Base-by-base conservation (phyloP, 2,329 filamentous ascomycete genomes). In the Beauveria scarabaeidicola region DNA sequence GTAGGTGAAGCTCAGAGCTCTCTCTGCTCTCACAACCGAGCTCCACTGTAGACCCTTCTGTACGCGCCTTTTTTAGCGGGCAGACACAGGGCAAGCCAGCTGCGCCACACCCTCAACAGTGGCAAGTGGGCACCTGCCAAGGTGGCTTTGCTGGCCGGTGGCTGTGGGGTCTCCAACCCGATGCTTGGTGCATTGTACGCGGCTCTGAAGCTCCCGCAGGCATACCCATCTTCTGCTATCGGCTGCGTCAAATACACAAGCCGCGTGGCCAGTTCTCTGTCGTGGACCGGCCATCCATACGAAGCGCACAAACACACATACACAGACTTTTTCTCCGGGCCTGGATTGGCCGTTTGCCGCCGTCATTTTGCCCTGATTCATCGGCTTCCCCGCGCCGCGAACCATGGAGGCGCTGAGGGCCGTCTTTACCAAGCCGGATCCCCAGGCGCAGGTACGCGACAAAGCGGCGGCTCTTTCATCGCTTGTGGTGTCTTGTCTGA, bases 391-490 rank as follows among this genome's bases (percentile, higher is more conserved):
- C 47, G 46, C 64, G 47, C n/a, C 47, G 56, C 21, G 15, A 8
- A 58, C n/a, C 56, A 97, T 97, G 94, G 91, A 97, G 78, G 83
- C 89, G 47, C 80, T 97, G 71, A 90, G 86, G 73, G 81, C 87
- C 61, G 85, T 97, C 69, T 93, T 97, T 76, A 91, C 86, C 74
- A 93, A 91, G 75, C 93, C 94, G 41, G 92, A 96, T 70, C 94
- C 94, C 48, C 89, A 95, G 74, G 89, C 88, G 64, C 93, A 99
- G 82, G 93, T 96, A 78, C 65, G 79, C 66, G 13, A 15, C 25
- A 23, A 10, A 15, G 15, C 11, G 15, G 40, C n/a, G 27, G 17
- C 59, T 58, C 10, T 15, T 11, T 55, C 13, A 36, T 36, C 32
- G 13, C 15, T 13, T 51, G 11, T 19, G 5, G 1, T n/a, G 15